These are phyloP conservation scores for Eucalyptus virginea DNA, from an alignment of 345 rosid species.

Conservation along the genomic window DNA sequence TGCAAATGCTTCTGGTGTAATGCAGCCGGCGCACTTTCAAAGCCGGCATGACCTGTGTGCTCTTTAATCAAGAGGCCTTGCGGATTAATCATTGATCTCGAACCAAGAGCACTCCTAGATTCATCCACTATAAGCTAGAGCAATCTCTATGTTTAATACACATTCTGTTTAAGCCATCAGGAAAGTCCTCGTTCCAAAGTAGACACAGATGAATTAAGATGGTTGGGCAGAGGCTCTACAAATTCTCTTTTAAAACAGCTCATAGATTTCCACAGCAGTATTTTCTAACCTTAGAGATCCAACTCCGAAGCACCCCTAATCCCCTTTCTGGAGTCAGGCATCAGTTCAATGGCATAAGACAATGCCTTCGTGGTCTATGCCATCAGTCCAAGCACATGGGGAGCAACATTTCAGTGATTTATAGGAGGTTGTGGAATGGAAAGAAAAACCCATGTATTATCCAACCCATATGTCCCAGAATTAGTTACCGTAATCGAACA, in stretches of 20 bases:
- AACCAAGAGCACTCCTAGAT: not conserved
- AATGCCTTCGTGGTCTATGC: not conserved
- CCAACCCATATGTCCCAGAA: not conserved
- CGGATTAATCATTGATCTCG: not conserved
- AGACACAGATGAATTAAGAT: not conserved
- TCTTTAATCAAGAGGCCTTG: not conserved
- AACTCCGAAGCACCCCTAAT: not conserved
- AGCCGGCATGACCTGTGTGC: not conserved
- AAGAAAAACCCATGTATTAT: not conserved
- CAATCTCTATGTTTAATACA: not conserved
- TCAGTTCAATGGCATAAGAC: not conserved
- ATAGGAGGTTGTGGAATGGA: not conserved
- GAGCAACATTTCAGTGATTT: not conserved
- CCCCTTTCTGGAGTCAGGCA: not conserved
- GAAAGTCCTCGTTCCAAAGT: not conserved
- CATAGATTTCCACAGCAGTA: not conserved
- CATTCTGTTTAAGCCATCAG: not conserved
- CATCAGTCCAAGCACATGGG: not conserved
- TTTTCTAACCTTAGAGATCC: not conserved
- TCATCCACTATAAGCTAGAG: not conserved
- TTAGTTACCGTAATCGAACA: not conserved
- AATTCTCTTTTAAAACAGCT: not conserved
- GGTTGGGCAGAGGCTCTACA: not conserved
- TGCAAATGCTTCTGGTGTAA: not conserved
- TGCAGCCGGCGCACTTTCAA: not conserved